Evolutionary conservation across 2,329 filamentous ascomycete species (phyloP), one percentile per base, ranked within the genome.

Genomic region (Daldinia sp.): DNA sequence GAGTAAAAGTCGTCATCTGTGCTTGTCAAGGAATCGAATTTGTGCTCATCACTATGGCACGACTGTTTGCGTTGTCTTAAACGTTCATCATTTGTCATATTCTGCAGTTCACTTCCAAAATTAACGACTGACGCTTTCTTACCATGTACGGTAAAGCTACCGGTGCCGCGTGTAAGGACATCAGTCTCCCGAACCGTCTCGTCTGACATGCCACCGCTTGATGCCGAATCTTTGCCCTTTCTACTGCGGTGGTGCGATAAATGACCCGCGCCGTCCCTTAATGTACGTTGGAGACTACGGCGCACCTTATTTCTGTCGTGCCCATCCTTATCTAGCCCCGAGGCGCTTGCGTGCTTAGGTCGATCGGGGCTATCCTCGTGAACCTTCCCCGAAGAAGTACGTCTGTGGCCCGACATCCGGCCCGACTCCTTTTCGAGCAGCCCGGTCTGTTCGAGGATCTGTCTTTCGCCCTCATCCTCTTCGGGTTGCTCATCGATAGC

Each of bases 121-220:
- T 92, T 96, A 69, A 99, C 92, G 58, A 99, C 92, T 0, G 93
- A 97, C 2, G 95, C 95, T 77, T 99, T 98, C 81, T 98, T 99
- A 63, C 95, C 94, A 73, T 99, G 95, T 3, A 99, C 89, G 3
- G 95, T 96, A 76, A 99, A 99, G 71, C 92, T 96, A 4, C 93
- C 93, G 10, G 91, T 87, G 10, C 90, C 90, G 48, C 95, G 88
- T 5, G 90, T 83, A 10, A 99, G 82, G 9, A 90, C 88, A 69
- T 92, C 90, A 34, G 30, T 62, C 17, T 90, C 80, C 78, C 85
- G 71, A 66, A 76, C 67, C 27, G 69, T 80, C 15, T 86, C 85
- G 30, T 87, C 85, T 9, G 77, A 78, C 41, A 82, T 78, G 13
- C 67, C 72, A n/a, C 82, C 81, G 37, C 85, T 90, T 2, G 87